These are phyloP conservation scores for Skeletonema tropicum DNA, from an alignment of 108 stramenopile genomes.

Conservation along the genomic window DNA sequence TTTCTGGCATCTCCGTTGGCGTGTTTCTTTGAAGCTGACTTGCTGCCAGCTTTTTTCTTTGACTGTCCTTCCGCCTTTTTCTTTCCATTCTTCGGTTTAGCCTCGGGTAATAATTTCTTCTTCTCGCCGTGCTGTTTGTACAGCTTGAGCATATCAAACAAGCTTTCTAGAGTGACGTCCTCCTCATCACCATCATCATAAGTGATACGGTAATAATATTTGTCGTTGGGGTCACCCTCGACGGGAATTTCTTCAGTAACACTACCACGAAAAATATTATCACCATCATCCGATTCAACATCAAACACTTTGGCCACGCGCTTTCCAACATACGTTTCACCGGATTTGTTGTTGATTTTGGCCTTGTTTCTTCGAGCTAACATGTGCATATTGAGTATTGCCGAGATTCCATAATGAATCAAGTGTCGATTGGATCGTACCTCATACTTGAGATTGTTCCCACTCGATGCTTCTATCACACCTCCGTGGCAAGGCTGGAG, in stretches of 20 bases:
- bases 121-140: conserved; percentile 55
- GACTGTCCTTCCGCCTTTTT: conserved; percentile 9
- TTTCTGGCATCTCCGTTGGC: background rate
- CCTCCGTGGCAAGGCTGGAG: conserved; percentile 38
- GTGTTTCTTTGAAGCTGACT: conserved; percentile 1
- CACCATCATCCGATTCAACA: conserved; percentile 44
- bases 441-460: conserved; percentile 20
- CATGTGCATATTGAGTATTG: conserved; percentile 25
- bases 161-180: conserved; percentile 43
- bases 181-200: conserved; percentile 81
- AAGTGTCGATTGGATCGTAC: conserved; percentile 45
- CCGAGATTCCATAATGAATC: conserved; percentile 58
- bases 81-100: conserved; percentile 12
- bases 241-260: conserved; percentile 29
- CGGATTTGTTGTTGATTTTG: conserved; percentile 14
- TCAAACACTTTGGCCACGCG: conserved; percentile 67
- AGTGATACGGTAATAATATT: conserved; percentile 41
- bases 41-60: background rate
- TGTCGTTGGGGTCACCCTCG: background rate
- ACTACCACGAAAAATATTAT: conserved; percentile 57
- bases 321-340: conserved; percentile 41
- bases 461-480: conserved; percentile 28
- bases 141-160: conserved; percentile 52
- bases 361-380: conserved; percentile 23
- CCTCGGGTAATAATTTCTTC: conserved; percentile 2